These are phyloP conservation scores for Syzygium aqueum DNA, from an alignment of 345 rosid genomes.

Conservation along the genomic window DNA sequence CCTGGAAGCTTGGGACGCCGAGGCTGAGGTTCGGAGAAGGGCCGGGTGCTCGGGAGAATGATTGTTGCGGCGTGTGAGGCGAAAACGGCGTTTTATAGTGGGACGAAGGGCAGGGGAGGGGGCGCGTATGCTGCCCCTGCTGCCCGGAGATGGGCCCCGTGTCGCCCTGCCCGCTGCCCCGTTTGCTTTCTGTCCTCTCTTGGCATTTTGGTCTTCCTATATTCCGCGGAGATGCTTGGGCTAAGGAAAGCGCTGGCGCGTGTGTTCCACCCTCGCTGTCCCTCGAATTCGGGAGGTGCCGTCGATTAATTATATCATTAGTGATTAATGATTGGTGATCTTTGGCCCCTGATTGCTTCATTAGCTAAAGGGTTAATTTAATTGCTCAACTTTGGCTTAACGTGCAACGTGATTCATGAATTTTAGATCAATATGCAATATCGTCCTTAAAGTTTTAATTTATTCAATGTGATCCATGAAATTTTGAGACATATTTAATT, in stretches of 20 bases:
- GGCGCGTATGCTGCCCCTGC: conserved; percentile 25
- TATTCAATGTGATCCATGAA: accelerated
- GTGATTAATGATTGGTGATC: neutral
- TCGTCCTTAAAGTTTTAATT: neutral
- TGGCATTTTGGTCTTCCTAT: neutral
- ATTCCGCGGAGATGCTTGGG: neutral
- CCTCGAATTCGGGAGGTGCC: neutral
- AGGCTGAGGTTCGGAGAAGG: conserved; percentile 37
- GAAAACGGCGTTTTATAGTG: neutral
- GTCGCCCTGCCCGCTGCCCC: conserved; percentile 1
- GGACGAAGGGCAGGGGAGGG: neutral
- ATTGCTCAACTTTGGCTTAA: accelerated
- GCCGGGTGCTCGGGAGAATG: conserved; percentile 13
- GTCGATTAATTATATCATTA: neutral
- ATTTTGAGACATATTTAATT: neutral
- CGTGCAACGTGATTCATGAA: accelerated
- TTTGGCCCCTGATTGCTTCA: neutral
- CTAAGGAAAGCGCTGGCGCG: neutral
- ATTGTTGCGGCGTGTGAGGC: conserved; percentile 4
- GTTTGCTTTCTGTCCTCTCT: neutral
- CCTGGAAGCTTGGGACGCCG: conserved; percentile 12
- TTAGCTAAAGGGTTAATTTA: neutral
- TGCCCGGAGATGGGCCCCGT: conserved; percentile 22
- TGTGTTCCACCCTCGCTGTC: neutral
- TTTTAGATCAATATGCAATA: too few relatives aligned